These are phyloP conservation scores for Carex sylvatica DNA, from an alignment of 202 grass and related monocot genomes.

Conservation along the genomic window DNA sequence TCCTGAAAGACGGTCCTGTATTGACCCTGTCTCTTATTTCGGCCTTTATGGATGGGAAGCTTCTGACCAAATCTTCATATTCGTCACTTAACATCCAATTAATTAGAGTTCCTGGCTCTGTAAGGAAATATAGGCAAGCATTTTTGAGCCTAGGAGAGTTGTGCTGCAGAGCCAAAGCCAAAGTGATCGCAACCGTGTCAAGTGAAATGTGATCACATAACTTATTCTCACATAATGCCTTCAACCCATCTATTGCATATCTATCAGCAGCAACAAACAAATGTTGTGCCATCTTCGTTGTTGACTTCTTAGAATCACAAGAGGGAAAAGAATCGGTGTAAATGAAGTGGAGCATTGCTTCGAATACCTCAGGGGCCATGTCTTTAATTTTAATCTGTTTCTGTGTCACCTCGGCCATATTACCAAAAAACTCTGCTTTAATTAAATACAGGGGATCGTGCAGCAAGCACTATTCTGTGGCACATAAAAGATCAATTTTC, in stretches of 20 bases:
- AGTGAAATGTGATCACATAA: background rate
- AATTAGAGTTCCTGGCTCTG: background rate
- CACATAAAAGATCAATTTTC: background rate
- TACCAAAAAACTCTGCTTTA: conserved; percentile 8
- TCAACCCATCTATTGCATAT: conserved; percentile 9
- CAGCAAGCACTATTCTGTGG: background rate
- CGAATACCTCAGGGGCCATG: background rate
- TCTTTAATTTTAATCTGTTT: background rate
- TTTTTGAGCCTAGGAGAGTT: background rate
- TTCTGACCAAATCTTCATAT: background rate
- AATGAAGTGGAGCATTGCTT: background rate
- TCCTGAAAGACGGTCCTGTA: too few species aligned
- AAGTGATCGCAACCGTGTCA: background rate
- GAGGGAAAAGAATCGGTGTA: background rate
- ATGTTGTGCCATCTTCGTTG: conserved; percentile 1
- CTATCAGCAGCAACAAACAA: conserved; percentile 15
- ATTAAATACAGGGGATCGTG: conserved; percentile 5
- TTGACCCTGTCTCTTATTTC: too few species aligned
- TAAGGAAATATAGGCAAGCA: conserved; percentile 1
- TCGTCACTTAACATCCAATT: background rate
- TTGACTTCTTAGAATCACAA: background rate
- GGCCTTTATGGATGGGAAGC: background rate
- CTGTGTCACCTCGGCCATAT: background rate
- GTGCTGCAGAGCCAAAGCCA: background rate
- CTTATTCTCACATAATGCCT: conserved; percentile 9